A percentile compares a stretch with the other conserved stretches of the same genome.
phyloP scores from a whole-genome alignment of 2,329 filamentous ascomycete genomes.

The Chrysoporthe austroafricana region DNA sequence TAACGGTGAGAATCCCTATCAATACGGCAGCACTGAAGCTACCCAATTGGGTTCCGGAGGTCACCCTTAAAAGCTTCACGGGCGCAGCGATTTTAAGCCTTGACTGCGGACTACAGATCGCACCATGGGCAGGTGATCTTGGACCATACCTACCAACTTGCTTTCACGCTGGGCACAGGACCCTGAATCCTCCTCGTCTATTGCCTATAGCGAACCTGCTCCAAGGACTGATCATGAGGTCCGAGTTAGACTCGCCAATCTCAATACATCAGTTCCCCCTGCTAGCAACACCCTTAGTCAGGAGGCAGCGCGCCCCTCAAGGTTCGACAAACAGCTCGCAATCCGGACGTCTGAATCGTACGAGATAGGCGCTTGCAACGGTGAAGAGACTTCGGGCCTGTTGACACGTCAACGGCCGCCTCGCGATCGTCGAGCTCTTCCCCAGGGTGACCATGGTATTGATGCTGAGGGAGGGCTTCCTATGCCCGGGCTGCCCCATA shows the following conservation, averaged over 20 bases:
- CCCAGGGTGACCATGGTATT: conserved; percentile 16
- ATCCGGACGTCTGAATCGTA: not conserved
- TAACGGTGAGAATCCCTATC: too few species aligned
- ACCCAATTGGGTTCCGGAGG: too few species aligned
- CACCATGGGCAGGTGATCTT: too few species aligned
- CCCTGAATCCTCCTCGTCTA: not conserved
- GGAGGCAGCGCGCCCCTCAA: not conserved
- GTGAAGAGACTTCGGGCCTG: not conserved
- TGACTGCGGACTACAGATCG: too few species aligned
- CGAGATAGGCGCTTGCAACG: not conserved
- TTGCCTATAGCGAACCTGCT: not conserved
- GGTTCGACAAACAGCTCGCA: not conserved
- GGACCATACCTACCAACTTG: too few species aligned
- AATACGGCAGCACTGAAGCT: too few species aligned
- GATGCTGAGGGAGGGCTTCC: not conserved
- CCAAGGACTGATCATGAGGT: not conserved
- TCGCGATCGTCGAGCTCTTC: not conserved
- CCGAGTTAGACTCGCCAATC: not conserved
- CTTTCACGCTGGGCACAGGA: not conserved
- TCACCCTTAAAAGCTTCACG: too few species aligned
- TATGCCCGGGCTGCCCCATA: not conserved
- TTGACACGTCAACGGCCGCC: not conserved
- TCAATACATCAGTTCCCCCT: not conserved
- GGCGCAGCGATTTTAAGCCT: too few species aligned
- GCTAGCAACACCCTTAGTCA: not conserved